Percentiles rank a stretch among this genome's conserved stretches.
Conservation (phyloP, 768 basidiomycete genomes). For the Russula sp. region DNA sequence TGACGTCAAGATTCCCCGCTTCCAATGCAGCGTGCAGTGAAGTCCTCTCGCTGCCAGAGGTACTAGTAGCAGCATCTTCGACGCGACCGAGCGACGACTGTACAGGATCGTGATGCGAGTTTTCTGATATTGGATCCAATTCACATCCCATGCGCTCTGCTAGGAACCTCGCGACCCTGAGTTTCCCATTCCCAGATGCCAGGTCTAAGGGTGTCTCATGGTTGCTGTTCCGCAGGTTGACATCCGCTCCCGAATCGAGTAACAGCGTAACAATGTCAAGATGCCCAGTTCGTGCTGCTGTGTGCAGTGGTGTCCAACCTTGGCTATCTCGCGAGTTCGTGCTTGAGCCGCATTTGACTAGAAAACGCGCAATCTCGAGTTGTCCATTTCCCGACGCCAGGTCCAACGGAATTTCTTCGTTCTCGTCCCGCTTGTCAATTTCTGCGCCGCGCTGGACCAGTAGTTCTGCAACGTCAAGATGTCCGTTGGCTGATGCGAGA, state of each 20-base stretch:
- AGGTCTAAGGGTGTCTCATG: not conserved
- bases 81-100: too few species aligned
- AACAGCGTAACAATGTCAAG: not conserved
- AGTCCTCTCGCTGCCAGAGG: not conserved
- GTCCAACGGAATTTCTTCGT: not conserved
- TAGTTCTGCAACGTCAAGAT: not conserved
- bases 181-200: not conserved
- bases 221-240: not conserved
- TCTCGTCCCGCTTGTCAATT: not conserved
- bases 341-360: not conserved
- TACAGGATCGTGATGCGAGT: not conserved
- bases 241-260: not conserved
- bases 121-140: not conserved
- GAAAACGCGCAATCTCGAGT: too few species aligned
- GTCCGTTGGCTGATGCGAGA: not conserved
- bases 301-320: not conserved
- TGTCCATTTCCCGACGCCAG: not conserved
- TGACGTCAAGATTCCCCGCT: not conserved
- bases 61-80: accelerated
- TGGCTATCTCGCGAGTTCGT: not conserved
- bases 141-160: not conserved
- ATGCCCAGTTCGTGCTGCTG: not conserved
- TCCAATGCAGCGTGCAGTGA: not conserved
- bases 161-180: not conserved
- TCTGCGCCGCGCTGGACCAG: not conserved